Conservation (phyloP, 1,139 yeast genomes). For the Hanseniaspora gamundiae region DNA sequence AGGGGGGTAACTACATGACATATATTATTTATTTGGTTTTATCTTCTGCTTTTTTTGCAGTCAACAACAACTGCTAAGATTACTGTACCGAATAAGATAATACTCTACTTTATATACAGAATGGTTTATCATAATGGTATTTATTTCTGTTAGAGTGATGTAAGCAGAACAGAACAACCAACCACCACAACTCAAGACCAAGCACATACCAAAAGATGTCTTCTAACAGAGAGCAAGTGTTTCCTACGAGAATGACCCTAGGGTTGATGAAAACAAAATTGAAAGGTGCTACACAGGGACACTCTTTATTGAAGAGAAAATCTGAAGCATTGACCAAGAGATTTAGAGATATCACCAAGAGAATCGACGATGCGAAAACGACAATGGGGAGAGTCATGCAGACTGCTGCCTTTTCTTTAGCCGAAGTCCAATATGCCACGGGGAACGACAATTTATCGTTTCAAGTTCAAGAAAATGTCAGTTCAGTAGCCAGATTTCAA, state of each 20-base stretch:
- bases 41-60: no score
- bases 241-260: constrained; percentile 95
- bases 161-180: no score
- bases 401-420: constrained; percentile 92
- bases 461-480: constrained; percentile 88
- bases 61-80: no score
- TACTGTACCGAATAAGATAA: no score
- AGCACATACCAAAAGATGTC: constrained; percentile 17
- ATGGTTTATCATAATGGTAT: no score
- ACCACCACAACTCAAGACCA: neutral
- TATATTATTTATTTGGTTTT: no score
- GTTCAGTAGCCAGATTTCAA: constrained; percentile 73
- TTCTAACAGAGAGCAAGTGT: constrained; percentile 62
- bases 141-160: no score
- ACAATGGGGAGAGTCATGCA: constrained; percentile 99
- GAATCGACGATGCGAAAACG: constrained; percentile 89
- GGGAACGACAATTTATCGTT: constrained; percentile 81
- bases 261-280: constrained; percentile 90
- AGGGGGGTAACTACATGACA: neutral
- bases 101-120: no score
- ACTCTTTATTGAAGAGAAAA: constrained; percentile 82
- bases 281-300: constrained; percentile 97
- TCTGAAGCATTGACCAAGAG: constrained; percentile 95
- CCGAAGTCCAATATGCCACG: constrained; percentile 94
- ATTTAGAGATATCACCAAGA: constrained; percentile 85